These are phyloP conservation scores for Saxophila tyrrhenica DNA, from an alignment of 495 filamentous ascomycete genomes.

Conservation along the genomic window DNA sequence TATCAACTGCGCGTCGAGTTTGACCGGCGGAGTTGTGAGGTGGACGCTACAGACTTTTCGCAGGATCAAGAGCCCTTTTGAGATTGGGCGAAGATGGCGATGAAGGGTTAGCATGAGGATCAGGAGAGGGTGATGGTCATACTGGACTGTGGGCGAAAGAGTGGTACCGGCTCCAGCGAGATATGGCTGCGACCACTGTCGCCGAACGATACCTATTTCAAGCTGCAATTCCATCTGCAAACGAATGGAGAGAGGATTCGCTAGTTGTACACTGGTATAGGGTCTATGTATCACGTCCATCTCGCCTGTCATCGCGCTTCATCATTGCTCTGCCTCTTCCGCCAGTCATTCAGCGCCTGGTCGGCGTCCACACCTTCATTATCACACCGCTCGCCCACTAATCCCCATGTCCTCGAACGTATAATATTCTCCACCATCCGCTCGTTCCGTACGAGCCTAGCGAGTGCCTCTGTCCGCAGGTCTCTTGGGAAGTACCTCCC, in stretches of 20 bases:
- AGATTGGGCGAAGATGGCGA: no score
- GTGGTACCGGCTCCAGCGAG: no score
- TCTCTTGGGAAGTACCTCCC: constrained; percentile 74
- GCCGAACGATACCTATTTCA: no score
- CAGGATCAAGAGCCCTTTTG: no score
- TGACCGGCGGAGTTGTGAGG: constrained; percentile 14
- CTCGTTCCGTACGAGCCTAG: constrained; percentile 69
- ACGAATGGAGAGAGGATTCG: no score
- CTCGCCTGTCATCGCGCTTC: not conserved
- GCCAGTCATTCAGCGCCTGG: constrained; percentile 52
- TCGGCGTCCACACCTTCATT: constrained; percentile 46
- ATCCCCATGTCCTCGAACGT: constrained; percentile 65
- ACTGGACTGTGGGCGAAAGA: no score
- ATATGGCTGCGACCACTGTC: no score
- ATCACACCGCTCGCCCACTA: constrained; percentile 71
- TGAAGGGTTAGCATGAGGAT: no score
- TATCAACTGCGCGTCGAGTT: constrained; percentile 1
- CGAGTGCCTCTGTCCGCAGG: constrained; percentile 71
- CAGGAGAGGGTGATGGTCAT: no score
- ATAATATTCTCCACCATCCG: constrained; percentile 79
- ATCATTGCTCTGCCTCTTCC: constrained; percentile 17
- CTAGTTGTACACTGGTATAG: no score
- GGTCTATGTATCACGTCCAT: no score
- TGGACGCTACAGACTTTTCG: constrained; percentile 16
- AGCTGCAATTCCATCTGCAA: no score